Conservation (phyloP, 331 rosid species). For the Quercus lobata region DNA sequence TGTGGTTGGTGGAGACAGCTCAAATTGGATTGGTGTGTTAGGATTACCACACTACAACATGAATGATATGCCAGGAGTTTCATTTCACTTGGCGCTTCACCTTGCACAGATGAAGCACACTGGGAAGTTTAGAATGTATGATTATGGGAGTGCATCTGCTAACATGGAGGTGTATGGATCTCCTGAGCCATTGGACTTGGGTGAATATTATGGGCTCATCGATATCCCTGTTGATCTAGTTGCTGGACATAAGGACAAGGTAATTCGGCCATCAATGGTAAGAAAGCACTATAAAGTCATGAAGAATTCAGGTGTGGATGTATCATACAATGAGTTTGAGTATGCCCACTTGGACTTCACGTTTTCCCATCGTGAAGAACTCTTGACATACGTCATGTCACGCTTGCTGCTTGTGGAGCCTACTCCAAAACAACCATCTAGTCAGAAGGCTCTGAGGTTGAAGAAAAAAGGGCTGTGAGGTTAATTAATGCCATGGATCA, state of each 20-base stretch:
- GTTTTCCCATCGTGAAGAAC: constrained; percentile 89
- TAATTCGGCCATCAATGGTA: constrained; percentile 87
- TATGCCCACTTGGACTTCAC: constrained; percentile 96
- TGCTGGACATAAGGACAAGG: constrained; percentile 86
- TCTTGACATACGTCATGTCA: constrained; percentile 80
- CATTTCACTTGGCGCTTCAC: constrained; percentile 72
- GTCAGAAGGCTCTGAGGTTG: constrained; percentile 26
- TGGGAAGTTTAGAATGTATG: constrained; percentile 65
- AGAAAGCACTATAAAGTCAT: constrained; percentile 67
- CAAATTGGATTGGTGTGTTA: constrained; percentile 92
- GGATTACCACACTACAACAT: constrained; percentile 91
- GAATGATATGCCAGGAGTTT: constrained; percentile 94
- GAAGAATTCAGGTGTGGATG: constrained; percentile 56
- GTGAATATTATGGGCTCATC: constrained; percentile 48
- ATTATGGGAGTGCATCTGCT: constrained; percentile 55
- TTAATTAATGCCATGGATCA: constrained; percentile 3
- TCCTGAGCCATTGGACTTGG: constrained; percentile 70
- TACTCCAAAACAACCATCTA: constrained; percentile 27
- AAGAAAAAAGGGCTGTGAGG: constrained; percentile 30
- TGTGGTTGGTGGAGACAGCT: constrained; percentile 89
- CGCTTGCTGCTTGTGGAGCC: constrained; percentile 65
- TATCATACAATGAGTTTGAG: constrained; percentile 71
- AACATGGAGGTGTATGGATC: constrained; percentile 64
- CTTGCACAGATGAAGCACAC: constrained; percentile 85
- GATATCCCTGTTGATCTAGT: constrained; percentile 87